Evolutionary conservation across 805 yeast species (phyloP), one percentile per base, ranked within the genome.

Genomic region (Cyberlindnera maritima): DNA sequence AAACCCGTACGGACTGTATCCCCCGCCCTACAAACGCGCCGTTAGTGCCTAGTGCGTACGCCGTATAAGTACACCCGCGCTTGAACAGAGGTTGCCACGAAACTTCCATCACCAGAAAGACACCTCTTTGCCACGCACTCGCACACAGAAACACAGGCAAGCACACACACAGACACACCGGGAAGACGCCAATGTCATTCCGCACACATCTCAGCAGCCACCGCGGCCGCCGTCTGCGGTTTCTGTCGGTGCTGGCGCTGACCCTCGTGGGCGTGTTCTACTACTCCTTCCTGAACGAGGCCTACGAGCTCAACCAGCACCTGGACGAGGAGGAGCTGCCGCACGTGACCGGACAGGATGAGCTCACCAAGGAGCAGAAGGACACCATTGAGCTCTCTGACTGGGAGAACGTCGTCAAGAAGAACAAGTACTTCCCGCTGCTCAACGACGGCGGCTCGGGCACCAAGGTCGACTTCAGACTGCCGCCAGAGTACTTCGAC

Each of bases 381-480:
- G 49, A 45, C 17, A 7, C 40, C 12, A 13, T 39, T 19, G 50
- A 43, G 31, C 46, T 53, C 17, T 18, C 39, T 12, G 36, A 40
- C 28, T 46, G 38, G 47, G 44, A 13, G 28, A 48, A 36, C 59
- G 25, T 44, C 48, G 62, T 50, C 50, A 65, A 43, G 53, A 71
- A 71, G 55, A 71, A 70, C 52, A 65, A 59, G 52, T 71, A 64
- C 50, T 70, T 65, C 46, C 76, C 76, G 2, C 18, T 71, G 5
- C 36, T 28, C 13, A 28, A 28, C 31, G 31, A 28, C 31, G 31
- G 31, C 11, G 31, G 31, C 31, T 28, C 31, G 11, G 40, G 48
- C 0, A 48, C 55, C 4, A 56, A 49, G 15, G 53, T 49, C 12
- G 28, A 37, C 18, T 29, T 39, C 15, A 23, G 36, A 5, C 37